Evolutionary conservation across 1,284 basidiomycete genomes (phyloP), one percentile per base, ranked within the genome.

Genomic region (Puccinia hordei): DNA sequence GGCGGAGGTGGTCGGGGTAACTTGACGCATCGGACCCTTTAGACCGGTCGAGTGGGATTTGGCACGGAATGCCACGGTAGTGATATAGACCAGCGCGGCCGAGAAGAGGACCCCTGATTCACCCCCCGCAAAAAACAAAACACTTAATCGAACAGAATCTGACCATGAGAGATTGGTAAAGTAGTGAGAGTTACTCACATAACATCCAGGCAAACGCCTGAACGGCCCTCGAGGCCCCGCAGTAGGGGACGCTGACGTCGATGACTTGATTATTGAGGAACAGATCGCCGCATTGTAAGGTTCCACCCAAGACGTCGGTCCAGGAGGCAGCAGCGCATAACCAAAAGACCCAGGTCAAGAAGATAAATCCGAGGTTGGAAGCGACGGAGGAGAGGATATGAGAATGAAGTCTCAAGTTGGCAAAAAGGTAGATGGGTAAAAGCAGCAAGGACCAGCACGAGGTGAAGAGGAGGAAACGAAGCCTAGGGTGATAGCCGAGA

Each of bases 161-260:
- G 6, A 12, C 44, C 12, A 77, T 10, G 19, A 69, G 46, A 71
- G 17, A 71, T 9, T 13, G 0, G 27, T 22, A 6, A 24, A 15
- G 41, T 0, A 59, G 41, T 8, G 41, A 22, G 33, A n/a, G 53
- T 22, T 8, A 80, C 79, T 59, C 33, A 80, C 79, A 80, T 68
- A 53, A 24, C 44, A 80, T 73, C 79, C 79, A 80, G 27, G 79
- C 41, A 35, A 80, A 80, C 33, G 79, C 79, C 38, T 80, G 59
- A 38, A 68, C 71, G 6, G 79, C 79, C 33, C 51, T 65, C 49
- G 73, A 74, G 27, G 79, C 51, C 22, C 59, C 38, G 41, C 79
- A 80, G 41, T 80, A 80, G 2, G 49, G 57, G 19, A 80, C 66
- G 15, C 33, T 51, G 27, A 74, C 44, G 27, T 80, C 61, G 35